These are phyloP conservation scores for Podospora pseudoanserina DNA, from an alignment of 495 filamentous ascomycete species.

Conservation along the genomic window DNA sequence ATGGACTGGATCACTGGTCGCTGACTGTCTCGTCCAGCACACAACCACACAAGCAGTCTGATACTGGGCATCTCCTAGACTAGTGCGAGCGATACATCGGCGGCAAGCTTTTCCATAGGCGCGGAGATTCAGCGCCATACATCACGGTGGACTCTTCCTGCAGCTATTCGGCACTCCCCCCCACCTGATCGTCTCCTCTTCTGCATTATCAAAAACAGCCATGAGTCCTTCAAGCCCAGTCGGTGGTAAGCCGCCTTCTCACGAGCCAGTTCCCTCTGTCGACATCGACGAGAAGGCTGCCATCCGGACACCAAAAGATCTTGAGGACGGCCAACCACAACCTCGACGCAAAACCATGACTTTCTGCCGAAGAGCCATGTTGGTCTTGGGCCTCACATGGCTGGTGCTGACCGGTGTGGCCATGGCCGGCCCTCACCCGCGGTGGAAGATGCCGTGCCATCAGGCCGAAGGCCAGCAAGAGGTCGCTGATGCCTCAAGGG, in stretches of 20 bases:
- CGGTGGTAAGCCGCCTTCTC: conserved; percentile 10
- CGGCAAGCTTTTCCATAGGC: conserved; percentile 2
- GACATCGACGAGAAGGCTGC: conserved; percentile 15
- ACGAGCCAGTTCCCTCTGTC: conserved; percentile 13
- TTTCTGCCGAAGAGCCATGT: conserved; percentile 22
- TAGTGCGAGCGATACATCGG: neutral
- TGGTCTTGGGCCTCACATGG: conserved; percentile 31
- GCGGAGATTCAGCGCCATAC: neutral
- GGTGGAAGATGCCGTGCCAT: conserved; percentile 20
- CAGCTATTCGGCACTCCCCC: neutral
- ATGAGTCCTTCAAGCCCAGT: conserved; percentile 18
- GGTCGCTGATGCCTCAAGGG: conserved; percentile 16
- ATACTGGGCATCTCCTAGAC: conserved; percentile 5
- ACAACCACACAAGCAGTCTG: conserved; percentile 3
- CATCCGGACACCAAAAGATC: conserved; percentile 5
- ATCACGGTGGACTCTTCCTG: neutral
- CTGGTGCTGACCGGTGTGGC: conserved; percentile 32
- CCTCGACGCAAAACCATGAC: conserved; percentile 23
- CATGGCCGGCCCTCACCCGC: conserved; percentile 19
- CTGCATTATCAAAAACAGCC: conserved; percentile 1
- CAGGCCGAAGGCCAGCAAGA: conserved; percentile 16
- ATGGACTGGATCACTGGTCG: neutral
- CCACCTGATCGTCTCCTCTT: conserved; percentile 4
- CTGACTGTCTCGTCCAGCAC: conserved; percentile 8
- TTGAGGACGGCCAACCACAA: conserved; percentile 11